Percentiles rank a stretch among this genome's conserved stretches.
Conservation (phyloP, 2,329 filamentous ascomycete species). For the Aspergillus sergii region DNA sequence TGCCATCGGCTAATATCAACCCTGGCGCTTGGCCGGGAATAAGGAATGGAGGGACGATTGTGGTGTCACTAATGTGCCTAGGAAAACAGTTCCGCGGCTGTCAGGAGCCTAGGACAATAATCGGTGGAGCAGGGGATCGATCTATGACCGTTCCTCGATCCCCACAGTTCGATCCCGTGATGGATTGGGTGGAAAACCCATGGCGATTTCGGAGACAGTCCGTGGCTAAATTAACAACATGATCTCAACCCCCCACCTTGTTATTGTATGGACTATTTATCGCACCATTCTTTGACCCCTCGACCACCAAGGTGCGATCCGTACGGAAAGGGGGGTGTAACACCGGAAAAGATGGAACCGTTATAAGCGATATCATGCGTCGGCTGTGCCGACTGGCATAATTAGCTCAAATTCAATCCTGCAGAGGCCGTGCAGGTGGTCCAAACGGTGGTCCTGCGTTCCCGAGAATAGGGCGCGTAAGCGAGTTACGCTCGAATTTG, state of each 20-base stretch:
- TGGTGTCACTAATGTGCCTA: not conserved
- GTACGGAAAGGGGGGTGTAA: conserved; percentile 4
- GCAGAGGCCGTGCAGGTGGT: not conserved
- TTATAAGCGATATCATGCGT: conserved; percentile 8
- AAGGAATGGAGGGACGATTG: not conserved
- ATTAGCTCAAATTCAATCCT: conserved; percentile 9
- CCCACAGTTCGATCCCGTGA: not conserved
- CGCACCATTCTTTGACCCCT: conserved; percentile 10
- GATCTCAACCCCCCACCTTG: not conserved
- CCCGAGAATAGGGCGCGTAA: not conserved
- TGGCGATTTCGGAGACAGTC: not conserved
- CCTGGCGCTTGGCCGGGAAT: not conserved
- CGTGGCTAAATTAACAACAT: not conserved
- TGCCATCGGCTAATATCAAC: not conserved
- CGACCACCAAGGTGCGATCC: conserved; percentile 6
- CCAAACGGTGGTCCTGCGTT: conserved; percentile 1
- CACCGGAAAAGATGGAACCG: conserved; percentile 15
- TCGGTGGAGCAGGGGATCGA: not conserved
- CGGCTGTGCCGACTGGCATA: conserved; percentile 2
- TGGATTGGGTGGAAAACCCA: not conserved
- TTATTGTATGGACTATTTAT: conserved; percentile 2
- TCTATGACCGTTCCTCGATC: not conserved
- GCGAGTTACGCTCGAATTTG: not conserved
- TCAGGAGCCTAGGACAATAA: not conserved
- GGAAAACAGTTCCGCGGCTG: not conserved